Evolutionary conservation across 257 asterid species (phyloP), one percentile per base, ranked within the genome.

Genomic region (Apocynum venetum): DNA sequence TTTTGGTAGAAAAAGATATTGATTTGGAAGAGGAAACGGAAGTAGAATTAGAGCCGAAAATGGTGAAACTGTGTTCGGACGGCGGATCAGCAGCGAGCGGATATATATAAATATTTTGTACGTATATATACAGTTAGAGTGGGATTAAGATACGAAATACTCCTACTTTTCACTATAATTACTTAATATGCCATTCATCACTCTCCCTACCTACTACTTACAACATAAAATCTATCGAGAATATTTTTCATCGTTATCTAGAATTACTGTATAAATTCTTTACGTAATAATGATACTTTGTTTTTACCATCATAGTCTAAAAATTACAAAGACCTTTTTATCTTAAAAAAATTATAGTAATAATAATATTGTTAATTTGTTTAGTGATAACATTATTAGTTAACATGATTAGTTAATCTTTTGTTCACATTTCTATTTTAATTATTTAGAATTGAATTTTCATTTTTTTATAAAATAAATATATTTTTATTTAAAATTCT

Each of bases 81-180:
- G 90, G 91, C 89, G 89, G 89, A 85, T 84, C 85, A 43, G 73
- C 53, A 67, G 72, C 48, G 40, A 56, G 82, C 67, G 65, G 48
- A 61, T 41, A 81, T 71, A 74, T 44, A 61, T 51, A 78, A 48
- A 64, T 8, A 77, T 35, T 25, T 25, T 25, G 31, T 25, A 25
- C 31, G 31, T 25, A 72, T 51, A 73, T 4, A n/a, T 25, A 52
- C 43, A 19, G 3, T 17, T 6, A 79, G 74, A 83, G 82, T n/a
- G 55, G 79, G 53, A 78, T 36, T 6, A 38, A 20, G 20, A 36
- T 61, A 40, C 20, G 61, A 74, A 76, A 51, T 75, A 70, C 64
- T 88, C 88, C 79, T 75, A 17, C 43, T 77, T 80, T 80, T 52
- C 36, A 6, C 35, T 17, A 31, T 70, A 87, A 84, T 91, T 89